Evolutionary conservation across 208 protist genomes (phyloP), one percentile per base, ranked within the genome.

Genomic region (Strigomonas culicis): DNA sequence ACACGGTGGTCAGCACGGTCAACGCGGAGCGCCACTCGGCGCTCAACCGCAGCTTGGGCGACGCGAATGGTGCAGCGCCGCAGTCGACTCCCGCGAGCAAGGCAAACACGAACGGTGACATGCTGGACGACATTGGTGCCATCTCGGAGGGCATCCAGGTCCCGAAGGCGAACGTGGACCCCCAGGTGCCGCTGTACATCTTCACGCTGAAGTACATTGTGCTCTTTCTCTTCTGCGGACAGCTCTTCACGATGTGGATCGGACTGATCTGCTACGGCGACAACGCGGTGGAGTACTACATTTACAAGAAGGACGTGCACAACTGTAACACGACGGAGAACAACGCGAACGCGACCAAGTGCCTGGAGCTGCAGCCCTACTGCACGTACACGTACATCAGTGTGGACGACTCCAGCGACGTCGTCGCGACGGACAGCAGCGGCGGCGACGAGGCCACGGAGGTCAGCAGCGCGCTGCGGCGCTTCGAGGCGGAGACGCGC

Each of bases 141-240:
- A 39, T 39, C 7, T 10, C 4, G 10, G 34, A 39, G 7, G 34
- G 10, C 4, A 39, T 39, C 34, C 4, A 39, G 10, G 10, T 39
- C 34, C 34, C 21, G 17, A 58, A 58, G 17, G 30, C 30, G 4
- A 34, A 21, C 15, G 70, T 88, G 4, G 85, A 95, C 62, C 89
- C 89, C 2, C 85, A 92, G 56, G 82, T 89, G 36, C 74, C 84
- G 17, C 72, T 92, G 22, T 95, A 95, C 75, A 59, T 88, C 66
- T 84, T 76, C 56, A 90, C 84, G 28, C 70, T 95, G 25, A 90
- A 90, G 58, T 82, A 82, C 60, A 88, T 90, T 65, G 66, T 78
- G 8, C 68, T 82, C 11, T 63, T 92, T 4, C 77, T 91, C 66
- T 41, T 92, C 32, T 32, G 88, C 4, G 85, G 89, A 10, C 63